Base-by-base conservation (phyloP, 2,329 filamentous ascomycete genomes). In the Neopestalotiopsis rosae region DNA sequence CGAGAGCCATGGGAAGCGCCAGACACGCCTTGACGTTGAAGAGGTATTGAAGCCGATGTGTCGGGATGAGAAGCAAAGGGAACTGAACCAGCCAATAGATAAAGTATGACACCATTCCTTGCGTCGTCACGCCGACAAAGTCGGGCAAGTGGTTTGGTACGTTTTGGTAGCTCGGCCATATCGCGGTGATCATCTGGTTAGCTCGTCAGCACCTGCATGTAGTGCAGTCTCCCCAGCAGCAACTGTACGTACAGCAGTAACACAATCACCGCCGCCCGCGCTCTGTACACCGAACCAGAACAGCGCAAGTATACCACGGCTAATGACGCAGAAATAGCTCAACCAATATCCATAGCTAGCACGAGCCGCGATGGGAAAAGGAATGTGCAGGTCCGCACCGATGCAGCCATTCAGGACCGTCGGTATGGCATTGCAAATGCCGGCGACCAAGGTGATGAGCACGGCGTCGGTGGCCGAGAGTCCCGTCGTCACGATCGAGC, bases 1-100 rank as follows among this genome's bases (percentile, higher is more conserved):
- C 85, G 70, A 89, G 81, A 79, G 85, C 87, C 17, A 83, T 82
- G 24, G 83, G 80, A 1, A 84, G 86, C 28, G 89, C 81, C 5
- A 85, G 52, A 3, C 80, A 72, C 0, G 77, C 74, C 75, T 83
- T 83, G 67, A 79, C 73, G 49, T 84, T 81, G 70, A 89, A 89
- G 56, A 89, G 74, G 74, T 82, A 87, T 61, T 85, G 80, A 17
- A 90, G 80, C 64, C 82, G 84, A 66, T 86, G 85, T 1, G 86
- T 85, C 40, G 87, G 87, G 70, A 90, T 88, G 67, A 88, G 78
- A 9, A 90, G 76, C 57, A 90, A 78, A 70, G 79, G 87, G 13
- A 89, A 77, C 73, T 88, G 87, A 1, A 87, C 73, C 0, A 84
- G 75, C 85, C 86, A 89, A 74, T 88, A 89, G n/a, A 90, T 72